These are phyloP conservation scores for Zoysia matrella DNA, from an alignment of 202 grass and related monocot species.

Conservation along the genomic window DNA sequence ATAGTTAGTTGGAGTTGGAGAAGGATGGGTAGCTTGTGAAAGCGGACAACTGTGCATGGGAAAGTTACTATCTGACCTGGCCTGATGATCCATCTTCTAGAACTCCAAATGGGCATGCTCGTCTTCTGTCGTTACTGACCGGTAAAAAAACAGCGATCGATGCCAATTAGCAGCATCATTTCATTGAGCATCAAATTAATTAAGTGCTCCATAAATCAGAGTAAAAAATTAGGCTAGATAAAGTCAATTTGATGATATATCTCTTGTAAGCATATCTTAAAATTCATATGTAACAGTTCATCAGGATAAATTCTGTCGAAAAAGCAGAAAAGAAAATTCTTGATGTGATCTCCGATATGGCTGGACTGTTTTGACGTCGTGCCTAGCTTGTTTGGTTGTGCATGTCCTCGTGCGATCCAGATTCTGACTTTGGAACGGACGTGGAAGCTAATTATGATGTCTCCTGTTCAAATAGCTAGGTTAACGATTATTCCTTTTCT, in stretches of 20 bases:
- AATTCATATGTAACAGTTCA: too few relatives aligned
- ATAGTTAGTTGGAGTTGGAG: slow-evolving; percentile 64
- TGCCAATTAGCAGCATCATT: not conserved
- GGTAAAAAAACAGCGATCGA: not conserved
- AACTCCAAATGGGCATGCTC: not conserved
- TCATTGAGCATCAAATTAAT: too few relatives aligned
- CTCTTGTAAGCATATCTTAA: too few relatives aligned
- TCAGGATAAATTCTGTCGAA: not conserved
- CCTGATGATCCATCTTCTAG: slow-evolving; percentile 19
- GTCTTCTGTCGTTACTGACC: not conserved
- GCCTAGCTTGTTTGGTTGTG: slow-evolving; percentile 37
- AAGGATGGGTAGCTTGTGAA: slow-evolving; percentile 55
- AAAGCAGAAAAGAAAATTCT: not conserved
- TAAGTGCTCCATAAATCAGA: not conserved
- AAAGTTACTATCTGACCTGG: not conserved
- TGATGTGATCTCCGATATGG: not conserved
- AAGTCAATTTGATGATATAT: too few relatives aligned
- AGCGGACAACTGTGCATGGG: slow-evolving; percentile 26
- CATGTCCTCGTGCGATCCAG: slow-evolving; percentile 18
- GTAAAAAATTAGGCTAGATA: not conserved
- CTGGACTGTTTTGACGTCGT: too few relatives aligned
- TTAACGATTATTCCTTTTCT: not conserved
- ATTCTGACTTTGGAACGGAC: slow-evolving; percentile 37
- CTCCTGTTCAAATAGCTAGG: not conserved
- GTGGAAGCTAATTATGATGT: slow-evolving; percentile 37